phyloP scores from a whole-genome alignment of 1,284 basidiomycete genomes.

The Heterobasidion parviporum region DNA sequence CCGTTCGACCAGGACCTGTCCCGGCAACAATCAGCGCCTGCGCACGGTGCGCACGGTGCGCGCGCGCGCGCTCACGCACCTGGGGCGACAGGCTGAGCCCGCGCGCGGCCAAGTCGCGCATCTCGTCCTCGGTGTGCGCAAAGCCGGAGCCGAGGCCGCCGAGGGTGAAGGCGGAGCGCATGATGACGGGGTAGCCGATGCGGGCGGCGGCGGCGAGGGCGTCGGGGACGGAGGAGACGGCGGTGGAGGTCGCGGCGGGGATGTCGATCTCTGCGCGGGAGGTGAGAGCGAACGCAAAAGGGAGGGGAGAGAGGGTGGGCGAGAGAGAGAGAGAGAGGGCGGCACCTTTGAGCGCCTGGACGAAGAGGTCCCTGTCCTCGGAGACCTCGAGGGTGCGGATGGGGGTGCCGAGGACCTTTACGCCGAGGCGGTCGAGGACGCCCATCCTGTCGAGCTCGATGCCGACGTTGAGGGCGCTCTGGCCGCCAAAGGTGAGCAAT shows the following conservation, averaged over 20 bases:
- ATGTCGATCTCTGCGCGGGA: constrained; percentile 99
- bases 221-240: constrained; percentile 91
- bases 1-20: constrained; percentile 86
- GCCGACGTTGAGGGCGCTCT: constrained; percentile 96
- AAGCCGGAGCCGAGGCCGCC: constrained; percentile 99
- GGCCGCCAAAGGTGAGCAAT: constrained; percentile 96
- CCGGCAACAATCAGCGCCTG: too few species aligned
- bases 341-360: constrained; percentile 95
- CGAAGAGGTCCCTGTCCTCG: constrained; percentile 96
- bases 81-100: constrained; percentile 90
- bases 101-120: constrained; percentile 91
- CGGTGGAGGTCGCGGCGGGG: constrained; percentile 94
- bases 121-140: constrained; percentile 90
- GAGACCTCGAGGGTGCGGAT: constrained; percentile 93
- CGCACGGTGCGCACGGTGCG: too few species aligned
- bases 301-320: too few species aligned
- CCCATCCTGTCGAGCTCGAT: constrained; percentile 98
- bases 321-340: too few species aligned
- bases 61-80: constrained; percentile 5
- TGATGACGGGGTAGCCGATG: constrained; percentile 97
- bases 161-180: constrained; percentile 96
- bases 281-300: too few species aligned
- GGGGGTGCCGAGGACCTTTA: constrained; percentile 93
- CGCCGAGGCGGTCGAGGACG: constrained; percentile 88
- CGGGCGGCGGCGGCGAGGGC: constrained; percentile 86